Conservation (phyloP, 225 moss, liverwort and hornwort genomes). For the Polytrichum formosum region DNA sequence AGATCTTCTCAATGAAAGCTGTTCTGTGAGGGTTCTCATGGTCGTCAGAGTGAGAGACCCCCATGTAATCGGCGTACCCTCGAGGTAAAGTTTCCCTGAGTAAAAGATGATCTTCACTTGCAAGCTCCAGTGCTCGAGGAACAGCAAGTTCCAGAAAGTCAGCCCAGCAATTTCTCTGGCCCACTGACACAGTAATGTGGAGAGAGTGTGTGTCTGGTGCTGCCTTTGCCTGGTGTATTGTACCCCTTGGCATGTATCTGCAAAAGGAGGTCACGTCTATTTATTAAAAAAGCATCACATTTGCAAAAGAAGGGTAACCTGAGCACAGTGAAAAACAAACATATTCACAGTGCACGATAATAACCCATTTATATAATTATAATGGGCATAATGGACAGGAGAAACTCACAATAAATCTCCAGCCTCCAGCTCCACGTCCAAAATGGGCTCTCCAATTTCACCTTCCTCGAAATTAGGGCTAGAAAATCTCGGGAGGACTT, state of each 20-base stretch:
- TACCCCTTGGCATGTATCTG: constrained; percentile 91
- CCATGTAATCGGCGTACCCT: constrained; percentile 81
- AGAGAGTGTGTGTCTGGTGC: constrained; percentile 64
- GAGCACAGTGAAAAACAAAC: too few species aligned
- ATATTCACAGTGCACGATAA: too few species aligned
- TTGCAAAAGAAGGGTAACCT: too few species aligned
- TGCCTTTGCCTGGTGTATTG: constrained; percentile 91
- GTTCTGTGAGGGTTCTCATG: constrained; percentile 58
- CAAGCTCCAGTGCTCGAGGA: constrained; percentile 88
- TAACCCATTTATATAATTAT: too few species aligned
- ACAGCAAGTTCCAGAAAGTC: constrained; percentile 88
- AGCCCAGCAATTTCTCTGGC: constrained; percentile 92
- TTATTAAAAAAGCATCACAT: too few species aligned
- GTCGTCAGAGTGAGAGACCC: constrained; percentile 82
- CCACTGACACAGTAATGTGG: constrained; percentile 92
- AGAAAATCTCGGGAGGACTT: constrained; percentile 75
- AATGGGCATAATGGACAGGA: too few species aligned
- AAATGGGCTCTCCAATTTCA: constrained; percentile 78
- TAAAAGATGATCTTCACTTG: constrained; percentile 74
- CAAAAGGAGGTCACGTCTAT: not conserved
- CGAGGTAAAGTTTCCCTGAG: constrained; percentile 75
- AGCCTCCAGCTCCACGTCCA: constrained; percentile 82
- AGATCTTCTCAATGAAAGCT: constrained; percentile 71
- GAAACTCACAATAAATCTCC: constrained; percentile 87
- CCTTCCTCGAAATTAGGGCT: constrained; percentile 76